A percentile compares a stretch with the other conserved stretches of the same genome.
These are phyloP conservation scores for Pezicula neosporulosa DNA, from an alignment of 2,329 filamentous ascomycete species.

Conservation along the genomic window DNA sequence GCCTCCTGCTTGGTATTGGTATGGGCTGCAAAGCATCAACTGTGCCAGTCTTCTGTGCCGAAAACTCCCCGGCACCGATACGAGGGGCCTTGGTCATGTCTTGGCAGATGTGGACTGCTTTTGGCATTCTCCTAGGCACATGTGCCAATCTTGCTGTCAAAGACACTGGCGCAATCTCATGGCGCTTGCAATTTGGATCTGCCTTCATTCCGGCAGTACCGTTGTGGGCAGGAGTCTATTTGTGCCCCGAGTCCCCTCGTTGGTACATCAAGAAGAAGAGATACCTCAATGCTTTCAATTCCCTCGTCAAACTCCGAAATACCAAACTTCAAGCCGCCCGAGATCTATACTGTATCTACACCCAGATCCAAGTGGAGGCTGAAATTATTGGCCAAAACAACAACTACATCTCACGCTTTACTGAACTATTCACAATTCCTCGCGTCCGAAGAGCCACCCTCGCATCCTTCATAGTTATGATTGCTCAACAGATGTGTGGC, in stretches of 20 bases:
- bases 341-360: slow-evolving; percentile 56
- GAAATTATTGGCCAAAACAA: slow-evolving; percentile 43
- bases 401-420: slow-evolving; percentile 59
- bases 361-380: slow-evolving; percentile 41
- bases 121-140: slow-evolving; percentile 50
- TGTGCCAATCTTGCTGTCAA: slow-evolving; percentile 37
- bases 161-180: slow-evolving; percentile 52
- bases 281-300: slow-evolving; percentile 49
- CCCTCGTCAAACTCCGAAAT: slow-evolving; percentile 54
- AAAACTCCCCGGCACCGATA: slow-evolving; percentile 47
- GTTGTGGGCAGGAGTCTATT: slow-evolving; percentile 55
- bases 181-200: slow-evolving; percentile 60
- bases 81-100: slow-evolving; percentile 69
- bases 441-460: slow-evolving; percentile 69
- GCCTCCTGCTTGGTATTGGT: slow-evolving; percentile 52
- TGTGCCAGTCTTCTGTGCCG: slow-evolving; percentile 46
- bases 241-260: slow-evolving; percentile 60
- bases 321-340: slow-evolving; percentile 56
- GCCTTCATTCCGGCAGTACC: slow-evolving; percentile 58
- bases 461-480: slow-evolving; percentile 78
- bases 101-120: slow-evolving; percentile 69
- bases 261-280: slow-evolving; percentile 51
- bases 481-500: slow-evolving; percentile 27
- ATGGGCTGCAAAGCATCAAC: slow-evolving; percentile 52
- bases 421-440: slow-evolving; percentile 66